Base-by-base conservation (phyloP, 257 asterid species). In the Petunia axillaris region DNA sequence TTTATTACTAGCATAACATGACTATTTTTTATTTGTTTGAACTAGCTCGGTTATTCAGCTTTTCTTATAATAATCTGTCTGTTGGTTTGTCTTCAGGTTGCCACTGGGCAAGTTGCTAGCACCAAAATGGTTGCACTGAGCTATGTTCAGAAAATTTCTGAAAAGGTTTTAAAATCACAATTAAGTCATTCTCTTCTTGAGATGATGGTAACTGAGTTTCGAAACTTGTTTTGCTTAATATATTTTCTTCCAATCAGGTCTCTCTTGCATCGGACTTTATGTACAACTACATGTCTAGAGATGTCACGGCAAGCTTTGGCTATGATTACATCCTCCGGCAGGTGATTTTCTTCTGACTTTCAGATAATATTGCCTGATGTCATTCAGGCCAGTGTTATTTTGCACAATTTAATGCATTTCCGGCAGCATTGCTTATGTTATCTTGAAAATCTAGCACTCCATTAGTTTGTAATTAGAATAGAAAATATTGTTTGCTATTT, bases 71-170 rank as follows among this genome's bases (percentile, higher is more conserved):
- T 14, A 3, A 37, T 14, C 35, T 38, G 64, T 77, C 60, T 36
- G 58, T 63, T 10, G 8, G 38, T 58, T 53, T 52, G 43, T 54
- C 36, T 86, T 82, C 85, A 94, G 98, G 97, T 94, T 38, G 94
- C 99, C 64, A 90, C 99, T 44, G 99, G 97, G 74, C 98, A 95
- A 89, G 91, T 91, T 85, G 97, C 98, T 79, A 95, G 94, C 87
- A 93, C 99, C 64, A 98, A 97, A 77, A 85, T 95, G 89, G 91
- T 95, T 82, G 93, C 93, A 58, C 83, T 95, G 77, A 88, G 97
- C 85, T 95, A 95, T 87, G 99, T 95, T 67, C 99, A 95, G 64
- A 95, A 93, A 95, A 86, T 95, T 53, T 89, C 94, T 79, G 98
- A 93, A 6, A 93, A 91, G 97, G 98, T 91, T 55, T 81, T 65